A percentile compares a stretch with the other conserved stretches of the same genome.
Conservation (phyloP, 768 basidiomycete species). For the Lactarius vividus region DNA sequence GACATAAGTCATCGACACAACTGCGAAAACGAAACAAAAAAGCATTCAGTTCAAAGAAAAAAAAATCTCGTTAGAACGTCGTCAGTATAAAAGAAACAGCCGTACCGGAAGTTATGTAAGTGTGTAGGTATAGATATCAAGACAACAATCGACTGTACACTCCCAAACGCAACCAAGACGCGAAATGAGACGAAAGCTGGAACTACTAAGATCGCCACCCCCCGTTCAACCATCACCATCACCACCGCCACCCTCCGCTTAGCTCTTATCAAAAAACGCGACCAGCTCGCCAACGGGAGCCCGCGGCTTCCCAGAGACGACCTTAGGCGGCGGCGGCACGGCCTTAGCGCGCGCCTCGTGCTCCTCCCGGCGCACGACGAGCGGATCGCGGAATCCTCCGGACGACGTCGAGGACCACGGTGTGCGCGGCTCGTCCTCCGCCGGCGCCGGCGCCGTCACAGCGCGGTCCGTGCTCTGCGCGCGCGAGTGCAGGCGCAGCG, state of each 20-base stretch:
- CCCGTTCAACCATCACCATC: background rate
- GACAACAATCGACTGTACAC: background rate
- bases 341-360: conserved; percentile 39
- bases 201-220: background rate
- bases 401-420: conserved; percentile 39
- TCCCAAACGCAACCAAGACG: background rate
- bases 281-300: conserved; percentile 75
- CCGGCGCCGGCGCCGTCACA: background rate
- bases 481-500: conserved; percentile 26
- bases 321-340: conserved; percentile 46
- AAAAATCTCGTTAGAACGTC: background rate
- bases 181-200: background rate
- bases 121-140: background rate
- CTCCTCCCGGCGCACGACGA: conserved; percentile 65
- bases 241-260: background rate
- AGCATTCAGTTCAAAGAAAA: background rate
- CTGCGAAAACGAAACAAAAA: background rate
- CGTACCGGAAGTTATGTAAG: background rate
- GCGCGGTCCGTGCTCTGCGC: conserved; percentile 19
- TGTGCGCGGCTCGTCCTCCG: conserved; percentile 28
- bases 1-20: background rate
- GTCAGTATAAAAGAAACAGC: background rate
- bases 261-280: conserved; percentile 67
- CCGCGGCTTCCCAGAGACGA: conserved; percentile 49
- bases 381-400: conserved; percentile 73